Evolutionary conservation across 2,329 filamentous ascomycete genomes (phyloP), one percentile per base, ranked within the genome.

Genomic region (Pseudogymnoascus sp.): DNA sequence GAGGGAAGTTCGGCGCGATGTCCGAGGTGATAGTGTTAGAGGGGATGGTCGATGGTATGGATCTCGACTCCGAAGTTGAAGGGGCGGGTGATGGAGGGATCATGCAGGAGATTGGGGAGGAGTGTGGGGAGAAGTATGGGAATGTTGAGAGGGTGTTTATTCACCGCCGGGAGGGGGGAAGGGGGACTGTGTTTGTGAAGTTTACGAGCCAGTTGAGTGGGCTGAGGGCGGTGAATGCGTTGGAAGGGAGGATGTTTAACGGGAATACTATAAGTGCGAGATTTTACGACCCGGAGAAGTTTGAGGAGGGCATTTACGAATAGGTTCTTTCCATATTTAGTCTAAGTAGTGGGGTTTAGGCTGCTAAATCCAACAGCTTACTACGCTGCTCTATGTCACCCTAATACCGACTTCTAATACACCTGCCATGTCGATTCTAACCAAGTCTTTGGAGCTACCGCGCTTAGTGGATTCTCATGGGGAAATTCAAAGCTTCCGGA

Each of bases 51-150:
- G 86, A 95, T 66, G 90, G 88, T 5, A 86, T 97, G 80, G 80
- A 96, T 72, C 77, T 96, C 51, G 83, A 88, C 64, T 81, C 80
- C n/a, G 93, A 97, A 74, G 85, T 96, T 60, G 77, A 16, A 59
- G 77, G 81, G 11, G 76, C 78, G 16, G 81, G 85, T 36, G 81
- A 82, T 62, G 80, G 79, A 11, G 85, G 85, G 0, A 78, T 99
- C 61, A 87, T 93, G 69, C 93, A 97, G 77, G 93, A 97, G 74
- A 97, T 99, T 75, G 95, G 95, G 5, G 91, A 97, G 71, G 91
- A 96, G 73, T 97, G 96, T 75, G 87, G 87, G 60, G 86, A 91
- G 68, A 92, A 93, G 86, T 96, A 96, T 73, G 92, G 93, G 14
- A 83, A 86, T 51, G 89, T 96, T 4, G 90, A 96, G 75, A 81